Base-by-base conservation (phyloP, 768 basidiomycete genomes). In the Rhodotorula toruloides region DNA sequence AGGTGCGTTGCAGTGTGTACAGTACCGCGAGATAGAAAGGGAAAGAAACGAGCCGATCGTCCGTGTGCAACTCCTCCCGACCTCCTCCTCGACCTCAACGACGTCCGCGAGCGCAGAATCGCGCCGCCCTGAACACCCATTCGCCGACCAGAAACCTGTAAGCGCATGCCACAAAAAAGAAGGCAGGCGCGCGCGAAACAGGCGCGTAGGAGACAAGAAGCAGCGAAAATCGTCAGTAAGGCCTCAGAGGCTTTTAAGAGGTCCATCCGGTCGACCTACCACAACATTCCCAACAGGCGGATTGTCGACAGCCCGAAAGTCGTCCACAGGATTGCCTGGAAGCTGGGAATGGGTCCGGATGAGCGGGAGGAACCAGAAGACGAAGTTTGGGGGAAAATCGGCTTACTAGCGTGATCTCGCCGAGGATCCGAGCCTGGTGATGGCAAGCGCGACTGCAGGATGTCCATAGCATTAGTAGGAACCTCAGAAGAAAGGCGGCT, bases 271-370 rank as follows among this genome's bases (percentile, higher is more conserved):
- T 14, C 47, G 21, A 22, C n/a, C 17, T 39, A 54, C 58, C 63
- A 70, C 14, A 65, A 12, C 25, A 63, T 31, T 1, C 70, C 70
- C 0, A 16, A 0, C 3, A 71, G 14, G 0, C 70, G 52, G 0
- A 67, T 47, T 13, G 44, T 3, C 0, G 53, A 21, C 0, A 72
- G 57, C 0, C 67, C 71, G 31, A 68, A 68, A 1, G 71, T 72
- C 43, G 63, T 66, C 67, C 66, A 72, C 2, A 72, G 54, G 34
- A 72, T 61, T 1, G 54, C 44, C 29, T 65, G 59, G 63, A 72
- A 68, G 59, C 65, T 61, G 58, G 16, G 21, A 4, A 7, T 6
- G 34, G 27, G 0, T 4, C 10, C 2, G 39, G 10, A 7, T 3
- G 29, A 16, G 36, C 40, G 1, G 22, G n/a, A n/a, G 19, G 29